Conservation (phyloP, 306 rosid genomes). For the Vicia villosa region DNA sequence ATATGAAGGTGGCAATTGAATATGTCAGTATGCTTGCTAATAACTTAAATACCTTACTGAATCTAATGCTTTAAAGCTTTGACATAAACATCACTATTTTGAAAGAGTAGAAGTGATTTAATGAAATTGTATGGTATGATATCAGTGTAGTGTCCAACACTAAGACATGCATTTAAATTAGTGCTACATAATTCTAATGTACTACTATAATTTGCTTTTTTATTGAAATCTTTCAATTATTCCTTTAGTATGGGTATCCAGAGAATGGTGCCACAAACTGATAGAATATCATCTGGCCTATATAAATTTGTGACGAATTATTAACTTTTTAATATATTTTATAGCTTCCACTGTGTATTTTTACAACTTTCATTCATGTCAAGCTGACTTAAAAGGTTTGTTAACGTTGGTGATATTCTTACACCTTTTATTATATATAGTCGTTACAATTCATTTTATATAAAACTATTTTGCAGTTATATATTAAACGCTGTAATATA, state of each 20-base stretch:
- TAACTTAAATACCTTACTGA: not conserved
- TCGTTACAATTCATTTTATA: too few species aligned
- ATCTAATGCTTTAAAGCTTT: not conserved
- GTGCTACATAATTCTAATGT: not conserved
- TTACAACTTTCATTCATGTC: too few species aligned
- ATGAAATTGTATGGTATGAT: not conserved
- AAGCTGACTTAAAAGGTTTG: too few species aligned
- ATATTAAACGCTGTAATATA: too few species aligned
- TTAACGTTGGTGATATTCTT: too few species aligned
- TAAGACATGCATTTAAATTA: not conserved
- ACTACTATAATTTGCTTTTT: not conserved
- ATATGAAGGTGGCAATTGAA: too few species aligned
- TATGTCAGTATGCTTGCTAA: too few species aligned
- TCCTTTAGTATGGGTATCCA: conserved; percentile 62
- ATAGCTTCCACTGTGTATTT: too few species aligned
- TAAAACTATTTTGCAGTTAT: too few species aligned
- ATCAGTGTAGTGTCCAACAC: not conserved
- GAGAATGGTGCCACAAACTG: conserved; percentile 65
- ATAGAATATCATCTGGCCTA: conserved; percentile 48
- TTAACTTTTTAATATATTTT: too few species aligned
- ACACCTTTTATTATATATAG: too few species aligned
- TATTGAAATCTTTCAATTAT: conserved; percentile 31
- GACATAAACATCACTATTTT: not conserved
- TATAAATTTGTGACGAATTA: too few species aligned
- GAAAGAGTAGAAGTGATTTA: not conserved